These are phyloP conservation scores for Annona squamosa DNA, from an alignment of 164 flowering plant genomes.

Conservation along the genomic window DNA sequence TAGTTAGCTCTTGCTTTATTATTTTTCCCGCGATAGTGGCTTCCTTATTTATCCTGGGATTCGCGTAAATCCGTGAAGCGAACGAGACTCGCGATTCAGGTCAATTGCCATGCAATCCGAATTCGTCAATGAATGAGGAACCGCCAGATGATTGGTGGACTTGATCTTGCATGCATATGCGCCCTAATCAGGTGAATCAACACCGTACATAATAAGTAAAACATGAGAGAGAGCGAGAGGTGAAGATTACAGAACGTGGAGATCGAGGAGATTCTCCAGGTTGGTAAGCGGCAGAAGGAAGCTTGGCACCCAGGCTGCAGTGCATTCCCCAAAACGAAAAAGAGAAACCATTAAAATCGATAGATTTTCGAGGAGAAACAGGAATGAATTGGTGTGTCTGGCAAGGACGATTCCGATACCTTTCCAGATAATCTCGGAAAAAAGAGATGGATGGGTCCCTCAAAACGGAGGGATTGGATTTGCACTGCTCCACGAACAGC, in stretches of 20 bases:
- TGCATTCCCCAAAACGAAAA: not conserved
- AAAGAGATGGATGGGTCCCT: slow-evolving; percentile 71
- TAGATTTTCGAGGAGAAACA: not conserved
- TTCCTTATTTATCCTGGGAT: too few species aligned
- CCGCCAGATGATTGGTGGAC: not conserved
- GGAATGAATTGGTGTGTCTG: not conserved
- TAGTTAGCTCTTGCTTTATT: too few species aligned
- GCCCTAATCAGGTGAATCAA: not conserved
- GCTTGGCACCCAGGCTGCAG: slow-evolving; percentile 61
- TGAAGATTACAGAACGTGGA: slow-evolving; percentile 30
- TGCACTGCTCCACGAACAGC: slow-evolving; percentile 67
- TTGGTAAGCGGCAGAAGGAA: slow-evolving; percentile 47
- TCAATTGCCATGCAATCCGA: not conserved
- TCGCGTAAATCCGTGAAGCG: too few species aligned
- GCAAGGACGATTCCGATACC: slow-evolving; percentile 27
- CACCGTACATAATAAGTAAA: not conserved
- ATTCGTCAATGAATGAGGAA: not conserved
- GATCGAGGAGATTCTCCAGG: slow-evolving; percentile 17
- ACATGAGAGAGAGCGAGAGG: not conserved
- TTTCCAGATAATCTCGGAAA: slow-evolving; percentile 87
- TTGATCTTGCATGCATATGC: not conserved
- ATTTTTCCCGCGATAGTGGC: too few species aligned
- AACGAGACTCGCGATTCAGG: too few species aligned
- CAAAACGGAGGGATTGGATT: slow-evolving; percentile 69
- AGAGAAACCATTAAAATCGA: not conserved